Evolutionary conservation across 306 rosid species (phyloP).

Genomic region (Boehmeria nivea): DNA sequence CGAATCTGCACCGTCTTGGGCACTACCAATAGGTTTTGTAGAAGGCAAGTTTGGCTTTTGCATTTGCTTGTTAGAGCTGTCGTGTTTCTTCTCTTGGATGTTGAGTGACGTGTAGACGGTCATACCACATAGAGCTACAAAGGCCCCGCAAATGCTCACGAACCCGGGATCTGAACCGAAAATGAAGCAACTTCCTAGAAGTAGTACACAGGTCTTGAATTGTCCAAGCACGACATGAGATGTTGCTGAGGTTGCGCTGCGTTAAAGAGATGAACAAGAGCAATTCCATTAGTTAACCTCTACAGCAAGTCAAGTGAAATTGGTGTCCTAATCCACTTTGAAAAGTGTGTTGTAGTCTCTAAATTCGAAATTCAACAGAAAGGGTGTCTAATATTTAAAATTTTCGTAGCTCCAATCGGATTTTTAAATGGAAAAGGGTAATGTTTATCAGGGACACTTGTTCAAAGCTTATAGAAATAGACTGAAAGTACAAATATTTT

Average conservation of each 20-base stretch:
- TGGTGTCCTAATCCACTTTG: too few relatives aligned
- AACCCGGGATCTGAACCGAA: constrained; percentile 47
- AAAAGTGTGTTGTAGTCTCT: too few relatives aligned
- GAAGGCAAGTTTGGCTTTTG: constrained; percentile 23
- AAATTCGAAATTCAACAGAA: too few relatives aligned
- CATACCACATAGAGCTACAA: constrained; percentile 47
- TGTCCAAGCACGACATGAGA: constrained; percentile 95
- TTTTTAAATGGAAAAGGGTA: too few relatives aligned
- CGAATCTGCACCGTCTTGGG: constrained; percentile 8
- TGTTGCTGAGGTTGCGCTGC: constrained; percentile 96
- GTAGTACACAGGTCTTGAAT: constrained; percentile 79
- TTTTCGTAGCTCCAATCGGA: too few relatives aligned
- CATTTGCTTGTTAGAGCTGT: constrained; percentile 18
- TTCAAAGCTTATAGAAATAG: too few relatives aligned
- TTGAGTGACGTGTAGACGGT: constrained; percentile 39
- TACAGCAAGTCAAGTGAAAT: neutral
- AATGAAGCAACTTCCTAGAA: constrained; percentile 45
- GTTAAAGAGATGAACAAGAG: too few relatives aligned
- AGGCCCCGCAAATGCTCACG: constrained; percentile 46
- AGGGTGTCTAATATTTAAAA: too few relatives aligned
- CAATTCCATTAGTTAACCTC: constrained; percentile 12
- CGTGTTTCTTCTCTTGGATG: constrained; percentile 24
- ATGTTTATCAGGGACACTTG: too few relatives aligned
- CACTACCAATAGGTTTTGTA: constrained; percentile 15
- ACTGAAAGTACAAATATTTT: too few relatives aligned